Percentiles rank a stretch among this genome's conserved stretches.
Conservation (phyloP, 306 rosid species). For the Hippophae tibetana region DNA sequence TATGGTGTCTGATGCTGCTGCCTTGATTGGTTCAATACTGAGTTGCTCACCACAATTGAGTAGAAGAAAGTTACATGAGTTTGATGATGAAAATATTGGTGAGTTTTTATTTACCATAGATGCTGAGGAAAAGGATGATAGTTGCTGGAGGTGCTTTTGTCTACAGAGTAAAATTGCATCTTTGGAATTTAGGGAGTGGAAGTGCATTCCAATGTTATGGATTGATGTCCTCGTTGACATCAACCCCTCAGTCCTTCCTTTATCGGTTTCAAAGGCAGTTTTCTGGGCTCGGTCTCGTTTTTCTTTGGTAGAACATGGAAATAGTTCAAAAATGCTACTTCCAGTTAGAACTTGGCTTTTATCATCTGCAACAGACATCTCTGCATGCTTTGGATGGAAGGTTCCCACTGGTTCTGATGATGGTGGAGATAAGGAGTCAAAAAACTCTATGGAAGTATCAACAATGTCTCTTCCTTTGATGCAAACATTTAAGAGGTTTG, state of each 20-base stretch:
- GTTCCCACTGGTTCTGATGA: slow-evolving; percentile 88
- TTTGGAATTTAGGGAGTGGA: slow-evolving; percentile 64
- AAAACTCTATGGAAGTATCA: slow-evolving; percentile 67
- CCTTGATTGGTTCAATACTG: slow-evolving; percentile 47
- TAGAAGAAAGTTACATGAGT: slow-evolving; percentile 27
- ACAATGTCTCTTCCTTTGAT: slow-evolving; percentile 57
- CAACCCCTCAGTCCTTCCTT: slow-evolving; percentile 57
- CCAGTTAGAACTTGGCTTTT: slow-evolving; percentile 70
- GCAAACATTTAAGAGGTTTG: slow-evolving; percentile 65
- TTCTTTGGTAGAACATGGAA: slow-evolving; percentile 65
- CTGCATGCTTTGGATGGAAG: slow-evolving; percentile 76
- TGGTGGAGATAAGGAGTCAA: slow-evolving; percentile 66
- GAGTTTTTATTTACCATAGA: slow-evolving; percentile 26
- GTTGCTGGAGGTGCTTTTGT: slow-evolving; percentile 67
- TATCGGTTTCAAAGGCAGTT: slow-evolving; percentile 85
- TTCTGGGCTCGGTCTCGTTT: slow-evolving; percentile 93
- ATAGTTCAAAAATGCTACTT: slow-evolving; percentile 43
- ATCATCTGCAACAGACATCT: slow-evolving; percentile 55
- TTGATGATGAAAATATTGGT: slow-evolving; percentile 43
- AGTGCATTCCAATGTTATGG: slow-evolving; percentile 97
- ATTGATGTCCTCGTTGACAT: slow-evolving; percentile 63
- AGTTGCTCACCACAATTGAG: slow-evolving; percentile 29
- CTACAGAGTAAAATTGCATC: slow-evolving; percentile 54
- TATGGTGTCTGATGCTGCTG: slow-evolving; percentile 83
- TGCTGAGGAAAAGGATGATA: slow-evolving; percentile 42